phyloP scores from a whole-genome alignment of 176 grass and related monocot genomes.

The Carex cristatella region DNA sequence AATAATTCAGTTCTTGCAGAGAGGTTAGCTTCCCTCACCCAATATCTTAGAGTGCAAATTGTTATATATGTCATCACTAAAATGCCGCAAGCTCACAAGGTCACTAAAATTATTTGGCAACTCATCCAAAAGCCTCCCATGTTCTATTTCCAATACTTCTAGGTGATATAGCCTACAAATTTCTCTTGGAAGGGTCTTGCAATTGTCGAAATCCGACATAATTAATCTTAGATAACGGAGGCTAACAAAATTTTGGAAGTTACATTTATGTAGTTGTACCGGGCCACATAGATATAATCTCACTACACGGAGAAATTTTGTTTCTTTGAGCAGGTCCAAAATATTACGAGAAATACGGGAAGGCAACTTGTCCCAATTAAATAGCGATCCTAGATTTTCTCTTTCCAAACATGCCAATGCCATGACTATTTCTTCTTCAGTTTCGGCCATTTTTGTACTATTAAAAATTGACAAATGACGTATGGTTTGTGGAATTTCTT shows the following conservation, averaged over 20 bases:
- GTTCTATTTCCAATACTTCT: slow-evolving; percentile 18
- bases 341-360: background rate
- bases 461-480: slow-evolving; percentile 29
- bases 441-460: background rate
- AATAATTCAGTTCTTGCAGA: slow-evolving; percentile 5
- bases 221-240: slow-evolving; percentile 24
- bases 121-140: too few relatives aligned
- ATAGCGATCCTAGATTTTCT: slow-evolving; percentile 26
- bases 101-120: background rate
- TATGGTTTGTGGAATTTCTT: background rate
- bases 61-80: background rate
- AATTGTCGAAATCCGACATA: too few relatives aligned
- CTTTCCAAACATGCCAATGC: background rate
- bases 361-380: background rate
- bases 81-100: slow-evolving; percentile 11
- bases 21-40: background rate
- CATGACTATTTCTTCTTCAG: background rate
- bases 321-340: background rate
- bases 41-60: background rate
- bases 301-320: background rate
- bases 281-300: background rate
- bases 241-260: background rate
- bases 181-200: background rate
- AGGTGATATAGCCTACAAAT: slow-evolving; percentile 26
- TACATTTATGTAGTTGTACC: background rate